Conservation (phyloP, 495 filamentous ascomycete species). For the Xylaria scruposa region DNA sequence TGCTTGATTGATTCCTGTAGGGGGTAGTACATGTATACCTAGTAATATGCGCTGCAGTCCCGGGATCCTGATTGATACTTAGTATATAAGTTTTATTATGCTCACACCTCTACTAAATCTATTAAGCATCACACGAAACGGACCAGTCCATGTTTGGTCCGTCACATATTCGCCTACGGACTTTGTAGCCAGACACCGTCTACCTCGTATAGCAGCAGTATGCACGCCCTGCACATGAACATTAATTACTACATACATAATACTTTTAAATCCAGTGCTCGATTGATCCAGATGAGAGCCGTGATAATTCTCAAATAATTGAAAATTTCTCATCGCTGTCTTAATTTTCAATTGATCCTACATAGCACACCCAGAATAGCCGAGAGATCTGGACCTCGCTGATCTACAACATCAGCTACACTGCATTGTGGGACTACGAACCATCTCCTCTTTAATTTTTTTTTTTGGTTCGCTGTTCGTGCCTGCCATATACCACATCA, state of each 20-base stretch:
- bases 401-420: conserved; percentile 16
- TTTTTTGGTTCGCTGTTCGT: background rate
- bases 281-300: background rate
- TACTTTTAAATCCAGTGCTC: background rate
- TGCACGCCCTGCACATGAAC: background rate
- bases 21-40: background rate
- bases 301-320: background rate
- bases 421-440: conserved; percentile 20
- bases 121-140: background rate
- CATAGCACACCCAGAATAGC: conserved; percentile 12
- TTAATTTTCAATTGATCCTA: conserved; percentile 19
- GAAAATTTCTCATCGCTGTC: conserved; percentile 8
- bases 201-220: background rate
- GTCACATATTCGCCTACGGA: background rate
- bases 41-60: background rate
- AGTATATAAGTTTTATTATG: background rate
- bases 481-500: background rate
- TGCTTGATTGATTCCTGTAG: background rate
- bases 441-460: background rate
- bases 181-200: background rate
- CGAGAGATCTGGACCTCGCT: conserved; percentile 19
- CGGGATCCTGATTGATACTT: conserved; percentile 11
- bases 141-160: background rate
- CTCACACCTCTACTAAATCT: conserved; percentile 9
- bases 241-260: background rate